Evolutionary conservation across 2,329 filamentous ascomycete genomes (phyloP), one percentile per base, ranked within the genome.

Genomic region (Sporothrix brasiliensis): DNA sequence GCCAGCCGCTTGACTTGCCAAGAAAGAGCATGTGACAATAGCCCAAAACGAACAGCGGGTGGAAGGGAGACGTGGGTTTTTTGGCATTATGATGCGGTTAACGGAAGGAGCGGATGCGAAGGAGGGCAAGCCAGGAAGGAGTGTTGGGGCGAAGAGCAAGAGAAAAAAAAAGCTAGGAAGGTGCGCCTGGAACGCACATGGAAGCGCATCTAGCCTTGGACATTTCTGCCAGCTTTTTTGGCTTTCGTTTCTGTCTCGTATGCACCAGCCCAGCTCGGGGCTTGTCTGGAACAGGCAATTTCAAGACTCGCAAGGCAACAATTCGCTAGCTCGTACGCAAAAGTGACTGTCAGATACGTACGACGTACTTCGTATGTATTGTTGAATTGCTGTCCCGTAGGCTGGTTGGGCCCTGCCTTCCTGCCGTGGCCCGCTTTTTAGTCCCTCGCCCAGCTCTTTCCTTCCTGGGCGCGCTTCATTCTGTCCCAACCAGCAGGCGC

Each of bases 211-310:
- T 24, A 61, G 39, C 13, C 39, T 47, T 24, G n/a, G 52, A 14
- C 21, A 27, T 19, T 24, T 61, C 34, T 16, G n/a, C 11, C n/a
- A 34, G 4, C 44, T 61, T 61, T 61, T 61, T 41, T n/a, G 14
- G 6, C 24, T 30, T 30, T 27, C 21, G 24, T 19, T 54, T 13
- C n/a, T 44, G n/a, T 4, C 39, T 24, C 13, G 11, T n/a, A 21
- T 10, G 34, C 56, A 9, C 5, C 60, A 49, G 16, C 41, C 41
- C 41, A 49, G 39, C 41, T 44, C 24, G 58, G 68, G 60, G 49
- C 49, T 70, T 58, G 53, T 54, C 69, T 67, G 53, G 53, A 67
- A 60, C 61, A 39, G 69, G 61, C 69, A 70, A 60, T 61, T 70
- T 67, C 63, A 52, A 60, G 30, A 50, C 53, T 67, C n/a, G 21